Base-by-base conservation (phyloP, 148 eudicot species). In the Bassia scoparia region DNA sequence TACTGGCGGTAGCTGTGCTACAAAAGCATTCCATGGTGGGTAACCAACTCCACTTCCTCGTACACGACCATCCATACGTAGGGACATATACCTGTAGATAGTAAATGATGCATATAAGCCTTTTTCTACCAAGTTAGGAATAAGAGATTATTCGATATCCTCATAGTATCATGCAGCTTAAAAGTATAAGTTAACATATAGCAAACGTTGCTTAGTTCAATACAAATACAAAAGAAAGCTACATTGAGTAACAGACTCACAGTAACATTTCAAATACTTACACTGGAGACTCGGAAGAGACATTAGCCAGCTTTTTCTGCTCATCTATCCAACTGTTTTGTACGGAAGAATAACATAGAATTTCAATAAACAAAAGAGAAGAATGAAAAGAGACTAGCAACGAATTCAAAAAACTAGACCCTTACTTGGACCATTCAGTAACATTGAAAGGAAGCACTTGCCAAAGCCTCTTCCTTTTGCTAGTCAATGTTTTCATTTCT, bases 1-100 rank as follows among this genome's bases (percentile, higher is more conserved):
- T 17, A 82, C 89, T 7, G 88, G 96, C 24, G 98, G 98, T 60
- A 94, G 81, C 75, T 94, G 98, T 37, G 87, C 93, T 31, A 91
- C 90, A 69, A 94, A 91, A 67, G 98, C 98, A 84, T 91, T 94
- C 98, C 98, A 94, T 21, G 98, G 93, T 69, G 98, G 98, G 77
- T 88, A 91, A 41, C 98, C 97, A 74, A 94, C 90, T 61, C 97
- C 98, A 80, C 98, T 91, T 58, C 97, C 98, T 41, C 98, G 87
- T 23, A 94, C 98, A 41, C 97, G 93, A 37, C 98, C 98, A 84
- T 94, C 98, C 84, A 94, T 21, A 21, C 98, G 90, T 7, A 94
- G 85, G 66, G 98, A 94, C 79, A 89, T 62, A 72, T 91, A 94
- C 77, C 96, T 90, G 61, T 77, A 79, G 16, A 59, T 7, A 59